Percentiles rank a stretch among this genome's conserved stretches.
phyloP scores from a whole-genome alignment of 2,329 filamentous ascomycete species.

The Hypomyces perniciosus region DNA sequence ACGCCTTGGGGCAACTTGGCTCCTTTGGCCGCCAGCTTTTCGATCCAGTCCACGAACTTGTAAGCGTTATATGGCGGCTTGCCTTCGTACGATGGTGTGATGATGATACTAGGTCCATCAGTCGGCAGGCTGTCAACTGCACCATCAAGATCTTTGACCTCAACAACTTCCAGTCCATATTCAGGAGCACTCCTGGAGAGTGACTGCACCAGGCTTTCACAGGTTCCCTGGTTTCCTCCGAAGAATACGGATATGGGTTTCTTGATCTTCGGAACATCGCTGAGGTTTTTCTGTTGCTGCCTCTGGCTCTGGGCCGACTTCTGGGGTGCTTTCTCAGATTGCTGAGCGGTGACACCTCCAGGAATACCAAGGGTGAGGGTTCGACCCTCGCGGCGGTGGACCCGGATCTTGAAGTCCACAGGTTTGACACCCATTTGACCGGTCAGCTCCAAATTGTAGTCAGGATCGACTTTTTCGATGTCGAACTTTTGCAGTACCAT shows the following conservation, averaged over 20 bases:
- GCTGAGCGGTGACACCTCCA: too few relatives aligned
- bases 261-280: too few relatives aligned
- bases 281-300: too few relatives aligned
- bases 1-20: not conserved
- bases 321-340: too few relatives aligned
- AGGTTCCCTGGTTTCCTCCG: too few relatives aligned
- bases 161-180: slow-evolving; percentile 37
- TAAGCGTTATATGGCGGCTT: slow-evolving; percentile 60
- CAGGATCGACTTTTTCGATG: slow-evolving; percentile 40
- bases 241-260: too few relatives aligned
- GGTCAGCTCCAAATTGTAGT: slow-evolving; percentile 40
- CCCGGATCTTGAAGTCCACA: slow-evolving; percentile 51
- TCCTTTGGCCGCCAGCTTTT: not conserved
- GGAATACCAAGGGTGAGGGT: not conserved
- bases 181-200: slow-evolving; percentile 36
- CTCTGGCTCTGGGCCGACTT: too few relatives aligned
- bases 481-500: slow-evolving; percentile 60
- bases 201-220: too few relatives aligned
- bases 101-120: slow-evolving; percentile 50
- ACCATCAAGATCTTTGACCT: slow-evolving; percentile 46
- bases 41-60: slow-evolving; percentile 53
- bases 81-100: slow-evolving; percentile 62
- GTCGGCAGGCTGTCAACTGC: slow-evolving; percentile 50
- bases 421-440: slow-evolving; percentile 51
- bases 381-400: slow-evolving; percentile 36